Base-by-base conservation (phyloP, 2,329 filamentous ascomycete species). In the Sclerotinia glacialis region DNA sequence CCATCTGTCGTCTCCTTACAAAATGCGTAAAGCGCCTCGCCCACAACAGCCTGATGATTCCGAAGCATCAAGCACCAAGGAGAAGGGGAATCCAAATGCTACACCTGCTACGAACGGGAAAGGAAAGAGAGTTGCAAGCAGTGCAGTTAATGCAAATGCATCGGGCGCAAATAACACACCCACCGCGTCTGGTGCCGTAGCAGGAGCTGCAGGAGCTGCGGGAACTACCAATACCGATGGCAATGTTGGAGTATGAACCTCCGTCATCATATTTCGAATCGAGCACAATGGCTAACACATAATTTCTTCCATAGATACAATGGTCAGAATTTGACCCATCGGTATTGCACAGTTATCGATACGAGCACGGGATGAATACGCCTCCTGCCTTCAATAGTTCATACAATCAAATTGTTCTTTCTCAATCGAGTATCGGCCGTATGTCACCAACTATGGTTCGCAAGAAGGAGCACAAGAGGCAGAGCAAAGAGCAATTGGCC, bases 401-500 rank as follows among this genome's bases (percentile, higher is more conserved):
- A 53, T 88, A 86, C 77, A 84, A 86, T 73, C 82, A 86, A 72
- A 83, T 83, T 77, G 81, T 89, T 16, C 80, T 90, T 52, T 83
- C 85, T 8, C 81, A 84, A 78, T 81, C 86, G 72, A 83, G 86
- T 76, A 87, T 93, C 71, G 91, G 90, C 44, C 80, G 85, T 68
- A 85, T 88, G 78, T 92, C 89, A 21, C 90, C 91, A 7, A 93
- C 90, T 31, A 92, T 93, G 86, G 86, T 87, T 53, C 81, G 89
- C 67, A 84, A 83, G 72, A 86, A 85, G 71, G 81, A 86, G 56
- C 83, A 87, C 73, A 81, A 88, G 63, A 83, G 89, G 65, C 87
- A 93, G 75, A 85, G 84, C 73, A 90, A 90, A 75, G 88, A 92
- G 47, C 85, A 90, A 71, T 81, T 96, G 65, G 89, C 89, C 11